Evolutionary conservation across 805 yeast genomes (phyloP), one percentile per base, ranked within the genome.

Genomic region (Ogataea zsoltii): DNA sequence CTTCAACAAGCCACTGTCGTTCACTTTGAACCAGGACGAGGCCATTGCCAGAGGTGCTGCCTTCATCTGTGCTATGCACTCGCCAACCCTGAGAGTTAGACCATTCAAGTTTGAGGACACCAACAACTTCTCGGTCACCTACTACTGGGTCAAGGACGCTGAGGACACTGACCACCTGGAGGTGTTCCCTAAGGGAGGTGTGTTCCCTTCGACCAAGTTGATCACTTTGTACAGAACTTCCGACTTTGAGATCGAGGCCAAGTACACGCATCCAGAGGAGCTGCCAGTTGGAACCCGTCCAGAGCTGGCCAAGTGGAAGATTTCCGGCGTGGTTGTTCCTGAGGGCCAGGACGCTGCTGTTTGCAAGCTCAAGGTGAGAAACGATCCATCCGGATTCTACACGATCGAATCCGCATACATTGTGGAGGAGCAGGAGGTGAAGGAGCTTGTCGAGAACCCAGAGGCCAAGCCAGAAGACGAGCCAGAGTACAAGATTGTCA

Each of bases 21-120:
- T 87, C 77, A 95, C 98, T 59, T 82, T 95, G 73, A 94, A 94
- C 80, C 97, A 91, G 76, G 99, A 94, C 68, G 99, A 94, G 79
- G 97, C 99, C 53, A 86, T 92, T 68, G 98, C 99, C 46, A 88
- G 92, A 72, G 99, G 99, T 77, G 96, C 96, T 62, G 97, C 99
- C 39, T 94, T 94, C 73, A 87, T 94, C 64, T 94, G 99, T 72
- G 99, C 99, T 58, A 88, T 90, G 75, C 98, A 91, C 79, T 92
- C 98, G 29, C 99, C 99, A 72, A 91, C 97, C 55, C 82, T 94
- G 62, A 88, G 99, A 76, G 99, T 94, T 43, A 87, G 98, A 74
- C 97, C 97, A 57, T 94, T 94, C 85, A 92, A 92, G 75, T 94
- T 91, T 67, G 97, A 92, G 76, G 99, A 94, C 70, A 74, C 83